A percentile compares a stretch with the other conserved stretches of the same genome.
phyloP scores from a whole-genome alignment of 257 asterid genomes.

The Solanum dulcamara region DNA sequence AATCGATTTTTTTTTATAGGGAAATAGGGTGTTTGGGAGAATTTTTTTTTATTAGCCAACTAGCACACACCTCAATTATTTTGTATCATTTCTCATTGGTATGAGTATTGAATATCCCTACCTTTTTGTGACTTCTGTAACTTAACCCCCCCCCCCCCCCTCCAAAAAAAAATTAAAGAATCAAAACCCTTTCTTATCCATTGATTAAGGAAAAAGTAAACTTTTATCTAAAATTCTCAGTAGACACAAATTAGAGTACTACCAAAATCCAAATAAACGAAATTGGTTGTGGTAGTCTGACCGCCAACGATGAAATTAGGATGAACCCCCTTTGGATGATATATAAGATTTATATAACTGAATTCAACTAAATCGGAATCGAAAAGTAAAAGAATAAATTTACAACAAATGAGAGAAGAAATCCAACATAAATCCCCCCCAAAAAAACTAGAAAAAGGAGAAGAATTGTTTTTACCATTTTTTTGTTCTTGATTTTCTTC shows the following conservation, averaged over 20 bases:
- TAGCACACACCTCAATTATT: not conserved
- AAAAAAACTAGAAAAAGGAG: not conserved
- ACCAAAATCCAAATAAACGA: not conserved
- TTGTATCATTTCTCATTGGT: not conserved
- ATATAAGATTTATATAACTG: not conserved
- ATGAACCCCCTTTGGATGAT: not conserved
- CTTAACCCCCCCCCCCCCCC: fast-evolving
- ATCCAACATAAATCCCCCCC: not conserved
- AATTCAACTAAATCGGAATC: not conserved
- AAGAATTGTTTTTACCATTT: not conserved
- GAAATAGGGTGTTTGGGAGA: not conserved
- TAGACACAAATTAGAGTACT: not conserved
- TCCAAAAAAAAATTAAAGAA: not conserved
- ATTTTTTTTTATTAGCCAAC: not conserved
- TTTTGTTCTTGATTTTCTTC: not conserved
- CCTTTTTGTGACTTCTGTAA: not conserved
- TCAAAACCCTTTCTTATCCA: not conserved
- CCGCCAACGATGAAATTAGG: not conserved
- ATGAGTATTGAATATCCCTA: not conserved
- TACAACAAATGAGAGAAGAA: not conserved
- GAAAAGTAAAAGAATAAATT: not conserved
- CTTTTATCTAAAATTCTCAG: not conserved
- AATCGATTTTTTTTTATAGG: not conserved
- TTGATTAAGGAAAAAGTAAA: not conserved
- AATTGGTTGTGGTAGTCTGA: not conserved